Evolutionary conservation across 495 filamentous ascomycete species (phyloP), one percentile per base, ranked within the genome.

Genomic region (Trichoderma asperelloides): DNA sequence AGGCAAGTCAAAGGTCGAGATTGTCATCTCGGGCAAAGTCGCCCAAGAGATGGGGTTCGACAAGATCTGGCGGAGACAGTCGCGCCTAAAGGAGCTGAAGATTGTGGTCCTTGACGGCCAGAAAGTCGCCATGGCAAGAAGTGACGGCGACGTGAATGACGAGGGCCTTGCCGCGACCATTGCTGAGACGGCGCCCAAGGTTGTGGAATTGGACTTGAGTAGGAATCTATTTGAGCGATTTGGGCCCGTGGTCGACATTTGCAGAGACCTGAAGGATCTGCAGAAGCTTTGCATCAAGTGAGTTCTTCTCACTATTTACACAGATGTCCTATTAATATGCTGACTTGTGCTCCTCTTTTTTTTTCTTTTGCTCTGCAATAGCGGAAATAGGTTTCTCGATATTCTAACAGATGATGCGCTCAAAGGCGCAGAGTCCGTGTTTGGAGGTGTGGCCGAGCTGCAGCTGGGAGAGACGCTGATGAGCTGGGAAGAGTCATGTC

Each of bases 11-110:
- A 68, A 70, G 28, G 71, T 78, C 57, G 79, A 82, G 65, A 90
- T 97, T 66, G 72, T 82, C 37, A 88, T 97, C 70, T 92, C 89
- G 62, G 87, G 74, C 23, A 98, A 98, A 75, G 84, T 95, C 28
- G 93, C 90, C 25, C 91, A 98, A 78, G 96, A 98, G 79, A 86
- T 98, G 27, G 95, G 95, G 55, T 98, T 98, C 73, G 93, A 96
- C 65, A 97, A 97, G 80, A 93, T 96, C 69, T 82, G 89, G 30
- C 84, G 84, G 68, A 85, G 93, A 77, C 87, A 92, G 65, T 88
- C 91, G 2, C 83, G 90, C 74, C 80, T 98, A 27, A 78, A 87
- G 62, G 89, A 93, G 71, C 81, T 98, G 68, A 86, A 82, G 66
- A 87, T 92, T 68, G 89, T 97, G 49, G 78, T 97, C 18, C 81